Evolutionary conservation across 768 basidiomycete species (phyloP), one percentile per base, ranked within the genome.

Genomic region (Amyloporia xantha): DNA sequence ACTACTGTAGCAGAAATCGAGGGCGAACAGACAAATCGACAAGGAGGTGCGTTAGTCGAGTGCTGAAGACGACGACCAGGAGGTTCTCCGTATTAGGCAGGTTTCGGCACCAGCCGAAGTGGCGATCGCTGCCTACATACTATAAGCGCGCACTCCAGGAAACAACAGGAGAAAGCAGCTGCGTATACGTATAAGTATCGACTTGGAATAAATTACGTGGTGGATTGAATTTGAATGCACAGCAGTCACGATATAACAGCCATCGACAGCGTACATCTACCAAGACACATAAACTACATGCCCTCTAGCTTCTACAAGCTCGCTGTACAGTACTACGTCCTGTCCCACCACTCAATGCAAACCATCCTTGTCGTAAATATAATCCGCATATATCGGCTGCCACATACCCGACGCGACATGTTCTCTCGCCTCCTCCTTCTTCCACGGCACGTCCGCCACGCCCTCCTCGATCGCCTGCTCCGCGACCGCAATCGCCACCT

Each of bases 401-500:
- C 88, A 90, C 47, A 77, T 64, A 61, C 66, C 69, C 56, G 71
- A 69, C 44, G 62, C 65, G 9, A 78, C 79, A 51, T 66, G 71
- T 40, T 71, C 67, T 57, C 78, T 70, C 12, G 82, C 77, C 46
- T 82, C 77, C 21, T 73, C 74, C 55, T 76, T 73, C 28, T 62
- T 66, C 81, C 84, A 90, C 17, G 75, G 64, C 4, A 79, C 77
- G 10, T 68, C 67, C 0, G 82, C 79, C 37, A 70, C 72, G 1
- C 86, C 88, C 58, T 94, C 90, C 24, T 78, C 71, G 24, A 88
- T 73, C 0, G 90, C 85, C 52, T 86, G 78, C 62, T 88, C 79
- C 1, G 87, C 80, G 12, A 94, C 91, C 0, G 87, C 86, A 0
- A 88, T 70, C 0, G 81, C 89, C n/a, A 92, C 76, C 61, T 91